phyloP scores from a whole-genome alignment of 108 stramenopile genomes.

The Pseudonitzschia multiseries region DNA sequence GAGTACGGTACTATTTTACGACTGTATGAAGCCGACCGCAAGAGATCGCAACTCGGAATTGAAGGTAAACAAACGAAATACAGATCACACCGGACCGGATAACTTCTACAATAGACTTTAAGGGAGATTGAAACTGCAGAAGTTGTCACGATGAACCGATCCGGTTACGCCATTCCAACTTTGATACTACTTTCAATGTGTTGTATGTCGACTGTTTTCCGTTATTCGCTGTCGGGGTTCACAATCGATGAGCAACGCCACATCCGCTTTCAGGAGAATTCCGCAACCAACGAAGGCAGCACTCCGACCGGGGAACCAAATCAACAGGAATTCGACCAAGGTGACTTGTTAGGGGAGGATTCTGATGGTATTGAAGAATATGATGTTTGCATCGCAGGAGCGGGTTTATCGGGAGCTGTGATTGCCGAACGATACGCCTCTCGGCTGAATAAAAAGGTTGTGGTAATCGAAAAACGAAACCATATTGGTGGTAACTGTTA shows the following conservation, averaged over 20 bases:
- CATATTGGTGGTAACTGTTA: conserved; percentile 88
- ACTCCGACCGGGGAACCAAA: not conserved
- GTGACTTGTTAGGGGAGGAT: not conserved
- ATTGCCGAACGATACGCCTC: conserved; percentile 77
- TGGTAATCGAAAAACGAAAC: conserved; percentile 69
- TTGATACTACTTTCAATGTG: not conserved
- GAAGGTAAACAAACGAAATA: too few species aligned
- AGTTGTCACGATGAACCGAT: not conserved
- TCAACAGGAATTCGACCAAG: not conserved
- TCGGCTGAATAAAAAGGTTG: conserved; percentile 43
- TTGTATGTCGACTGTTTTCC: not conserved
- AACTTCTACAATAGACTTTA: not conserved
- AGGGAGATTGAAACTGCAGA: not conserved
- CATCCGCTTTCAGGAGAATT: not conserved
- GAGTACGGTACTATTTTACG: too few species aligned
- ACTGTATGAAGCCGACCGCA: too few species aligned
- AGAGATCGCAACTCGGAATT: too few species aligned
- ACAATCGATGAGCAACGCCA: not conserved
- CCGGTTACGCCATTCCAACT: not conserved
- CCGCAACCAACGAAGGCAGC: not conserved
- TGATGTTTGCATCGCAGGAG: conserved; percentile 77
- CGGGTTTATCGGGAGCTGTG: conserved; percentile 72
- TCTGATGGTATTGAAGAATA: conserved; percentile 27
- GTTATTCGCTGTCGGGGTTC: not conserved
- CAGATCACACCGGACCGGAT: too few species aligned